These are phyloP conservation scores for Populus euphratica DNA, from an alignment of 345 rosid genomes.

Conservation along the genomic window DNA sequence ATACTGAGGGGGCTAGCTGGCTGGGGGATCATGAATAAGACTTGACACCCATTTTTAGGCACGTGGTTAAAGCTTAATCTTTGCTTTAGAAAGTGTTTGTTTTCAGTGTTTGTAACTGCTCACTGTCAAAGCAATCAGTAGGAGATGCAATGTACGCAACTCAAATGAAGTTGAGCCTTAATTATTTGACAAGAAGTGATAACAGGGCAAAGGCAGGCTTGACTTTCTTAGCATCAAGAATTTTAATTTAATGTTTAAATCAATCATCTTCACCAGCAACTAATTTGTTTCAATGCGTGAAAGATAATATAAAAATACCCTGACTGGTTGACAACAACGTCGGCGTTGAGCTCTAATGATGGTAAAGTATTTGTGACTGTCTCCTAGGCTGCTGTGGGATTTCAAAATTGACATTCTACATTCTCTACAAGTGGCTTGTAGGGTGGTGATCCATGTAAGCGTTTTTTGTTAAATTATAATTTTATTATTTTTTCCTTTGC, in stretches of 20 bases:
- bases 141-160: not conserved
- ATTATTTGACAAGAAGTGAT: not conserved
- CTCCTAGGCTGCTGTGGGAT: no score
- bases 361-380: no score
- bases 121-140: not conserved
- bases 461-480: no score
- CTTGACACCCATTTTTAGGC: not conserved
- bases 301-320: no score
- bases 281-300: no score
- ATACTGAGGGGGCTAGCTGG: not conserved
- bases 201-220: not conserved
- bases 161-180: not conserved
- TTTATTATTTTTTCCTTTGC: no score
- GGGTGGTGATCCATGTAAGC: no score
- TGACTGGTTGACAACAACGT: no score
- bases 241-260: not conserved
- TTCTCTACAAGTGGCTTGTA: no score
- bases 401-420: no score
- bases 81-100: not conserved
- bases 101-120: not conserved
- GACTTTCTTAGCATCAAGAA: not conserved
- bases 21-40: not conserved
- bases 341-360: no score
- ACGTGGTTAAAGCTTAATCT: not conserved
- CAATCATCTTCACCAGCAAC: no score